A percentile compares a stretch with the other conserved stretches of the same genome.
phyloP scores from a whole-genome alignment of 2,329 filamentous ascomycete genomes.

The Calycina herbarum region DNA sequence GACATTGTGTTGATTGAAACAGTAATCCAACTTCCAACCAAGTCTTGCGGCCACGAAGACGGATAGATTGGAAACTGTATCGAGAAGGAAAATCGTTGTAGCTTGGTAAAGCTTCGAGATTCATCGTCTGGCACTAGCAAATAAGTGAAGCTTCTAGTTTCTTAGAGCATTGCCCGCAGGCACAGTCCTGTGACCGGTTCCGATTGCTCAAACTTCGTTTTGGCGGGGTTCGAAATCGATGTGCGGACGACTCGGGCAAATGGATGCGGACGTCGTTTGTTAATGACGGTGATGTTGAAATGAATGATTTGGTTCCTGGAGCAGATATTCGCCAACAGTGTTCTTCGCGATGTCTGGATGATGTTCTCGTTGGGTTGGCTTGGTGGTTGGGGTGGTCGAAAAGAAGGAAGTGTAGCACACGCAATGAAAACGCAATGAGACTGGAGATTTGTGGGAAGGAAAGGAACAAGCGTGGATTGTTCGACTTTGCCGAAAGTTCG shows the following conservation, averaged over 20 bases:
- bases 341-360: background rate
- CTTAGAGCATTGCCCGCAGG: slow-evolving; percentile 9
- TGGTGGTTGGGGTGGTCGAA: background rate
- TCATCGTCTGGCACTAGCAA: slow-evolving; percentile 13
- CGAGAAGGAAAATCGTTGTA: slow-evolving; percentile 3
- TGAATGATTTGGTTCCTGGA: background rate
- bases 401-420: background rate
- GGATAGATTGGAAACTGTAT: background rate
- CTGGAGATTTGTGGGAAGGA: background rate
- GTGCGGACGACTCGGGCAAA: slow-evolving; percentile 3
- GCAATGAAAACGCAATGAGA: no score
- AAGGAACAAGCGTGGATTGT: background rate
- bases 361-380: background rate
- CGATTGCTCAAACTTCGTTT: slow-evolving; percentile 4
- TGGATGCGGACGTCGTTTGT: slow-evolving; percentile 7
- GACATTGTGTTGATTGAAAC: slow-evolving; percentile 24
- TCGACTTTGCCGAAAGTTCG: background rate
- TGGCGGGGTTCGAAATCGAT: slow-evolving; percentile 4
- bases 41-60: slow-evolving; percentile 2
- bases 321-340: background rate
- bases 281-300: background rate
- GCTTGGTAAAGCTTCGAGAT: slow-evolving; percentile 9
- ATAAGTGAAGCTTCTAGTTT: slow-evolving; percentile 8
- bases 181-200: slow-evolving; percentile 10
- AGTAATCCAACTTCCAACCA: background rate